A percentile compares a stretch with the other conserved stretches of the same genome.
Evolutionary conservation across 495 filamentous ascomycete species (phyloP).

Genomic region (Daldinia childiae): DNA sequence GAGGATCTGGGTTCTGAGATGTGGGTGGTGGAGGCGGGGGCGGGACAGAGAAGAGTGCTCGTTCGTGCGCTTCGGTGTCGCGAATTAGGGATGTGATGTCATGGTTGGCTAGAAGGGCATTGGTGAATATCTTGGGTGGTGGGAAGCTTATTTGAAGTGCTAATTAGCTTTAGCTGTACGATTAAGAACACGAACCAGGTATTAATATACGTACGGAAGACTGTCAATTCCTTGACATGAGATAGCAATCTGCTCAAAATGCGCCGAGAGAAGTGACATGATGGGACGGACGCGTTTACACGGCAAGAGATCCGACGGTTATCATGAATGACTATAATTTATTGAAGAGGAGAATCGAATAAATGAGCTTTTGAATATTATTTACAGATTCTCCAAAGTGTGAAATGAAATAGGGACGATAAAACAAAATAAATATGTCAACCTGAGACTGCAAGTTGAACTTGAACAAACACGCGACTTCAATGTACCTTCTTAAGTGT

Average conservation of each 20-base stretch:
- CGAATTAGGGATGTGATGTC: conserved; percentile 96
- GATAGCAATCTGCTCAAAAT: conserved; percentile 90
- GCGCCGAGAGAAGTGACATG: conserved; percentile 81
- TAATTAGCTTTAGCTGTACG: conserved; percentile 2
- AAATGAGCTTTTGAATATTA: neutral
- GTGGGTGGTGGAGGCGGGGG: conserved; percentile 63
- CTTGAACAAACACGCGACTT: neutral
- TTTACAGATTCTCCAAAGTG: neutral
- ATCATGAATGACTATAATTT: neutral
- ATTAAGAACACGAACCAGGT: neutral
- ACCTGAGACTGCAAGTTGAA: neutral
- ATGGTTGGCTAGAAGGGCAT: conserved; percentile 83
- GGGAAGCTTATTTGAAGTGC: conserved; percentile 73
- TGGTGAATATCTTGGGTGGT: conserved; percentile 93
- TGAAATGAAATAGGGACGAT: neutral
- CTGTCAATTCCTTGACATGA: conserved; percentile 85
- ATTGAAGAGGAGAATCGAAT: neutral
- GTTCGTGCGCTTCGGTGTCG: conserved; percentile 94
- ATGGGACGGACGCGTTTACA: conserved; percentile 7
- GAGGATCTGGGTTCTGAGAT: conserved; percentile 44
- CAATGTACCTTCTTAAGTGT: neutral
- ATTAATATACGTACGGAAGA: conserved; percentile 71
- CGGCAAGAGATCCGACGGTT: neutral
- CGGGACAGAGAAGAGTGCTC: conserved; percentile 91
- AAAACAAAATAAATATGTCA: neutral